Percentiles rank a stretch among this genome's conserved stretches.
Conservation (phyloP, 192 early-diverging fungal genomes). For the Podila verticillata region DNA sequence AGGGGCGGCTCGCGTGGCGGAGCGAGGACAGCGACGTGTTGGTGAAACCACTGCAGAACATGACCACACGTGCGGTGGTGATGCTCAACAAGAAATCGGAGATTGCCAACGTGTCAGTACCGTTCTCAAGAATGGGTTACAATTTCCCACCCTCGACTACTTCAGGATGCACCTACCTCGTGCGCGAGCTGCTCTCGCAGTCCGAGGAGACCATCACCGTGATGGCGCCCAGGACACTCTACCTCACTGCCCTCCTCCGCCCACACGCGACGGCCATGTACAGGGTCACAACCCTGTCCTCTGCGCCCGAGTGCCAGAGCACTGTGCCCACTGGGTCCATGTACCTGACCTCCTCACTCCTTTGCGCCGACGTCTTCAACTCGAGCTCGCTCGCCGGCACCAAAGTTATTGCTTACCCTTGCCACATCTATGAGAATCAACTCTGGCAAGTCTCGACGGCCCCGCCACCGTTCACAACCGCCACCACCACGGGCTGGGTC, state of each 20-base stretch:
- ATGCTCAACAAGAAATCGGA: constrained; percentile 31
- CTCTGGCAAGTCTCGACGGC: constrained; percentile 29
- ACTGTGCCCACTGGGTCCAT: constrained; percentile 27
- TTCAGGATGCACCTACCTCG: constrained; percentile 13
- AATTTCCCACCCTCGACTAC: constrained; percentile 2
- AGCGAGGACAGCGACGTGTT: constrained; percentile 24
- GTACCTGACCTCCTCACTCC: constrained; percentile 37
- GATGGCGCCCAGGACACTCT: constrained; percentile 11
- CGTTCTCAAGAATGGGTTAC: constrained; percentile 41
- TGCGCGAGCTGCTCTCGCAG: constrained; percentile 32
- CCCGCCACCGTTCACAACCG: constrained; percentile 21
- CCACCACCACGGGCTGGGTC: neutral
- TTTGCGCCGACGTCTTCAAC: constrained; percentile 25
- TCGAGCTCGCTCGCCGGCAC: constrained; percentile 4
- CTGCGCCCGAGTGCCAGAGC: constrained; percentile 5
- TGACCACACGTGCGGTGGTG: constrained; percentile 26
- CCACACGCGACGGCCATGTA: constrained; percentile 32
- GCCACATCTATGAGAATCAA: constrained; percentile 30
- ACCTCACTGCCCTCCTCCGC: constrained; percentile 1
- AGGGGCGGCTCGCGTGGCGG: constrained; percentile 28
- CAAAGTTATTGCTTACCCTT: constrained; percentile 9
- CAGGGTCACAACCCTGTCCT: constrained; percentile 13
- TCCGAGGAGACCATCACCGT: constrained; percentile 21
- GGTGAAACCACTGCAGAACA: constrained; percentile 26
- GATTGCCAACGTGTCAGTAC: constrained; percentile 16